Conservation (phyloP, 768 basidiomycete species). For the Butyriboletus loyo region DNA sequence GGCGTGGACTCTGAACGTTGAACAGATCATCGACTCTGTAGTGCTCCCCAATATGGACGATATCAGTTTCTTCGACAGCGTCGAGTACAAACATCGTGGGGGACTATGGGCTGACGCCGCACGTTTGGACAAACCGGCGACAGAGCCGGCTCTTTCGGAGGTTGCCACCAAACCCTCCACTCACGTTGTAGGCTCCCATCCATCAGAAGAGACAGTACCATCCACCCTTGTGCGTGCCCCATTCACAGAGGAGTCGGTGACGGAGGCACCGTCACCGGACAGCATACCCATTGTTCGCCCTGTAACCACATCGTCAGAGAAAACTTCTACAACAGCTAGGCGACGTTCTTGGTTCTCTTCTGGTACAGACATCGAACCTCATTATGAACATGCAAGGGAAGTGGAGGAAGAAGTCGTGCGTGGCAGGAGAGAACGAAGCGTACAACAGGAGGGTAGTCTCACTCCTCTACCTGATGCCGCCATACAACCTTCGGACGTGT, state of each 20-base stretch:
- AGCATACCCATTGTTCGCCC: conserved; percentile 21
- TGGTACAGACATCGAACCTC: conserved; percentile 38
- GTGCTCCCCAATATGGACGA: conserved; percentile 99
- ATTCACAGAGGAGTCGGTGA: conserved; percentile 29
- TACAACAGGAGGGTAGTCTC: conserved; percentile 38
- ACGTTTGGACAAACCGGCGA: conserved; percentile 36
- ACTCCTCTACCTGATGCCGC: conserved; percentile 7
- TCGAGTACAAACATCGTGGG: conserved; percentile 61
- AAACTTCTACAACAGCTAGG: conserved; percentile 28
- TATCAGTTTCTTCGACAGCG: conserved; percentile 90
- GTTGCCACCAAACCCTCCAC: neutral
- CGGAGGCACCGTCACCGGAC: conserved; percentile 25
- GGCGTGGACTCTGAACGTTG: conserved; percentile 65
- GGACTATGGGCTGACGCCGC: conserved; percentile 86
- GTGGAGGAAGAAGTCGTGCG: conserved; percentile 23
- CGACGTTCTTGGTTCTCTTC: conserved; percentile 60
- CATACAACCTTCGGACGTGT: conserved; percentile 5
- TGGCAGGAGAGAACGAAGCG: conserved; percentile 25
- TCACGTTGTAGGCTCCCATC: conserved; percentile 24
- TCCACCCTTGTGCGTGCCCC: conserved; percentile 20
- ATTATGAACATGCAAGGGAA: conserved; percentile 16
- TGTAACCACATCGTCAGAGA: conserved; percentile 21
- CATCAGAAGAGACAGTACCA: conserved; percentile 35
- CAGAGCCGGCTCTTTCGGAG: conserved; percentile 8
- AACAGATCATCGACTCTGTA: conserved; percentile 87